Base-by-base conservation (phyloP, 345 rosid genomes). In the Rubroshorea leprosula region DNA sequence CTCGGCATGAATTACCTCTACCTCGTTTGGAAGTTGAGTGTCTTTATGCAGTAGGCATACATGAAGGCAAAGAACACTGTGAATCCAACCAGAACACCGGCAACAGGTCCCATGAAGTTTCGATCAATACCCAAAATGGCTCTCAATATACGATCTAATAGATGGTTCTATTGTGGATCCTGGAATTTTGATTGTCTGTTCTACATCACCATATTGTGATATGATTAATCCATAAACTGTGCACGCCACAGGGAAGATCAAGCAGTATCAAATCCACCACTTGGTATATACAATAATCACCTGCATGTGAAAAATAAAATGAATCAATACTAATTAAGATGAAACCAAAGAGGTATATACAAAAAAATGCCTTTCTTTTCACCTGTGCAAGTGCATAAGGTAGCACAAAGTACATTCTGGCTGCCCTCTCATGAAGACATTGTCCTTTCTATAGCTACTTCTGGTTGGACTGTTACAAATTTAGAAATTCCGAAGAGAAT, bases 211-310 rank as follows among this genome's bases (percentile, higher is more conserved):
- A 19, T 82, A 91, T 19, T 88, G 96, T 0, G 96, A 78, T 18
- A 74, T 74, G 7, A 83, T 76, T 69, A 80, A 58, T 29, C 92
- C 88, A 7, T 85, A 82, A 25, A 82, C 85, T 8, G 92, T 85
- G 96, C 98, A 88, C 2, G 95, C 96, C n/a, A 80, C 69, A 0
- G 78, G 98, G 81, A 86, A 88, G 5, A 91, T 81, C 92, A 87
- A 91, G 71, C 84, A 91, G 66, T 84, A 91, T 96, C 98, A 91
- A 4, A 82, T 52, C 93, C 98, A 91, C 92, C 93, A 88, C 65
- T 75, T 80, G 0, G 90, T 59, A 87, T 57, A 66, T 89, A n/a
- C 84, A 9, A 65, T 62, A 27, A 85, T 31, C 57, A 93, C n/a
- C 94, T 92, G 83, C 73, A 72, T 24, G 3, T 1, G 12, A 35